phyloP scores from a whole-genome alignment of 2,329 filamentous ascomycete species.

The Aureobasidium lini region DNA sequence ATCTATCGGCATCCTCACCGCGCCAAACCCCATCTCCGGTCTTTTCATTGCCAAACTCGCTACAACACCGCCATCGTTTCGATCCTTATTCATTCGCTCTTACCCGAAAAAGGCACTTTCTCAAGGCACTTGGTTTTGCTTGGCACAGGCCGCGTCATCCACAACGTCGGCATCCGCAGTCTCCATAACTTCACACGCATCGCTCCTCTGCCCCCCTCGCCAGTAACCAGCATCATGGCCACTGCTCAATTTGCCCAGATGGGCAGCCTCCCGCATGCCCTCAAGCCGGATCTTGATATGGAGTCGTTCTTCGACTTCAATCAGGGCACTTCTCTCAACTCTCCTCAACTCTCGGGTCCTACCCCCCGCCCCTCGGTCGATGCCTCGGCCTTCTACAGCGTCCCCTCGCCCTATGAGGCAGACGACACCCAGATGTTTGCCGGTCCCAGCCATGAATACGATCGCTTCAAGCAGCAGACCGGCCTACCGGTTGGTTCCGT shows the following conservation, averaged over 20 bases:
- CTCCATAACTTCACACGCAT: slow-evolving; percentile 13
- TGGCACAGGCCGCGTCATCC: slow-evolving; percentile 14
- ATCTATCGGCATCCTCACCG: not conserved
- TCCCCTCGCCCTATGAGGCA: slow-evolving; percentile 25
- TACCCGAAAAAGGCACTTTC: not conserved
- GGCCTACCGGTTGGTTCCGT: slow-evolving; percentile 81
- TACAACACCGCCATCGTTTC: not conserved
- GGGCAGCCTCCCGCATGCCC: slow-evolving; percentile 16
- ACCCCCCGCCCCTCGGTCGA: slow-evolving; percentile 18
- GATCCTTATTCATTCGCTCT: slow-evolving; percentile 1
- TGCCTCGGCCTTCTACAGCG: slow-evolving; percentile 19
- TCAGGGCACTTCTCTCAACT: slow-evolving; percentile 21
- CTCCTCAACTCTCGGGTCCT: slow-evolving; percentile 23
- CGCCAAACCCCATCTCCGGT: not conserved
- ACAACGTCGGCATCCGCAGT: slow-evolving; percentile 11
- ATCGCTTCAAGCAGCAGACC: slow-evolving; percentile 91
- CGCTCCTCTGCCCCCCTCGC: slow-evolving; percentile 8
- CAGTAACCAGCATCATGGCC: slow-evolving; percentile 11
- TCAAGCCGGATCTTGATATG: slow-evolving; percentile 34
- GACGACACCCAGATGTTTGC: slow-evolving; percentile 30
- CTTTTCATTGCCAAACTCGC: not conserved
- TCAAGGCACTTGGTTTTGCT: slow-evolving; percentile 1
- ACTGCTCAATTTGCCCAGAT: slow-evolving; percentile 18
- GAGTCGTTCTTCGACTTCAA: slow-evolving; percentile 35
- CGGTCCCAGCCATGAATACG: slow-evolving; percentile 84